These are phyloP conservation scores for Russula griseocarnosa DNA, from an alignment of 768 basidiomycete species.

Conservation along the genomic window DNA sequence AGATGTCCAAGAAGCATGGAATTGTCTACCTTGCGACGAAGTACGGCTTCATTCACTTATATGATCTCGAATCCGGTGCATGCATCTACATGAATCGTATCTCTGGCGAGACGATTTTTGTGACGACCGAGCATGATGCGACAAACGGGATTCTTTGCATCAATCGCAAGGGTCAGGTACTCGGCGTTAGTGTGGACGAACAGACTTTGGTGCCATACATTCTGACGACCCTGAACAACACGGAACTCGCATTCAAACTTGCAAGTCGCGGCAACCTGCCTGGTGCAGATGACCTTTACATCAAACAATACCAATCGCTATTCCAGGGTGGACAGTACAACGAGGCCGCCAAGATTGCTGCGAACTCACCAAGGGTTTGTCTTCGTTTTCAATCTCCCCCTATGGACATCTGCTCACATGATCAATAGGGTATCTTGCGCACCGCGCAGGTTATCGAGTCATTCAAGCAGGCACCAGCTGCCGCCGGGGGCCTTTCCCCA, in stretches of 20 bases:
- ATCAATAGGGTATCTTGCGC: slow-evolving; percentile 78
- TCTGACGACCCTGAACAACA: slow-evolving; percentile 89
- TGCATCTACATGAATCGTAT: slow-evolving; percentile 99
- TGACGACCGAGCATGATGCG: slow-evolving; percentile 93
- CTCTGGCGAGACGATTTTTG: slow-evolving; percentile 98
- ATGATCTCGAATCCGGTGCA: slow-evolving; percentile 94
- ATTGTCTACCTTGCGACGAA: slow-evolving; percentile 98
- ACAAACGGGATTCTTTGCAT: slow-evolving; percentile 96
- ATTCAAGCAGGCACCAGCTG: slow-evolving; percentile 93
- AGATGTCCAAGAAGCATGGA: slow-evolving; percentile 94
- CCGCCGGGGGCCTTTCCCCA: slow-evolving; percentile 85
- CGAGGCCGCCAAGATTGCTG: slow-evolving; percentile 96
- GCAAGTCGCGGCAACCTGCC: slow-evolving; percentile 95
- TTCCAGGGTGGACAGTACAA: slow-evolving; percentile 85
- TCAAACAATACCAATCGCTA: slow-evolving; percentile 88
- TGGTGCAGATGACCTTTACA: slow-evolving; percentile 94
- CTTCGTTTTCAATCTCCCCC: not conserved
- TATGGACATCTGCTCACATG: slow-evolving; percentile 14
- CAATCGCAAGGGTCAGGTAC: slow-evolving; percentile 98
- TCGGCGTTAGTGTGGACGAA: slow-evolving; percentile 96
- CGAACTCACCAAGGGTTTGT: slow-evolving; percentile 86
- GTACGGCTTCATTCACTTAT: slow-evolving; percentile 98
- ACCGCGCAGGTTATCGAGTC: slow-evolving; percentile 94
- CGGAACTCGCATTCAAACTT: slow-evolving; percentile 96
- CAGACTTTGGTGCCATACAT: slow-evolving; percentile 95